Evolutionary conservation across 129 eudicot species (phyloP).

Genomic region (Smallanthus sonchifolius): DNA sequence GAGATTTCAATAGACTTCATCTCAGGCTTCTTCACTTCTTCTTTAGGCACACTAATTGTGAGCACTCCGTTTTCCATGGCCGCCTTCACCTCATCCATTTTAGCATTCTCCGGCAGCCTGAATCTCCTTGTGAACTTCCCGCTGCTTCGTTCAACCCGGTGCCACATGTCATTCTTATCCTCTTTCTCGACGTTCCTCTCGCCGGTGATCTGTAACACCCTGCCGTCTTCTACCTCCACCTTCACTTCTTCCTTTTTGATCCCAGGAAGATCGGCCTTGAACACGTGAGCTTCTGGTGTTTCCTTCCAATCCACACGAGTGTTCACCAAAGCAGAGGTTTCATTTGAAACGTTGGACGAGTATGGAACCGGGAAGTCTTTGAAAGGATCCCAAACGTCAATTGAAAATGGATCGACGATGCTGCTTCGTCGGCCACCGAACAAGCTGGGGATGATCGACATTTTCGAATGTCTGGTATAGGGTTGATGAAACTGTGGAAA

Average conservation of each 20-base stretch:
- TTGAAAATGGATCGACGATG: conserved; percentile 20
- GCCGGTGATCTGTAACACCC: conserved; percentile 35
- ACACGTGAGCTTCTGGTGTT: conserved; percentile 33
- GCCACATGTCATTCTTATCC: conserved; percentile 39
- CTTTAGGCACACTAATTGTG: conserved; percentile 37
- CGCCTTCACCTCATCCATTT: conserved; percentile 39
- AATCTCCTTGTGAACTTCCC: conserved; percentile 44
- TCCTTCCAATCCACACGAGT: conserved; percentile 38
- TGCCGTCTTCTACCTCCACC: conserved; percentile 37
- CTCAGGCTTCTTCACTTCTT: conserved; percentile 38
- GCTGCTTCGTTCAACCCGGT: conserved; percentile 15
- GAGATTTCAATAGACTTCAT: conserved; percentile 31
- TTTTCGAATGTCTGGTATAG: background rate
- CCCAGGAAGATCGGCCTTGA: conserved; percentile 40
- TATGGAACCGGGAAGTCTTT: conserved; percentile 15
- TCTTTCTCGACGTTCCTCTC: conserved; percentile 56
- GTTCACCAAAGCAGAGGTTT: conserved; percentile 17
- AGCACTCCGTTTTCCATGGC: conserved; percentile 44
- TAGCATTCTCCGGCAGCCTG: conserved; percentile 44
- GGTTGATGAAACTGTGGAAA: too few relatives aligned
- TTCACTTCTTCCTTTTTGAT: conserved; percentile 42
- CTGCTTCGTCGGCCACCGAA: conserved; percentile 35
- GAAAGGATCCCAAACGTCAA: conserved; percentile 42
- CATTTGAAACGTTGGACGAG: background rate
- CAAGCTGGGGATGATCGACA: conserved; percentile 41